phyloP scores from a whole-genome alignment of 208 protist species.

The Trypanosoma theileri region DNA sequence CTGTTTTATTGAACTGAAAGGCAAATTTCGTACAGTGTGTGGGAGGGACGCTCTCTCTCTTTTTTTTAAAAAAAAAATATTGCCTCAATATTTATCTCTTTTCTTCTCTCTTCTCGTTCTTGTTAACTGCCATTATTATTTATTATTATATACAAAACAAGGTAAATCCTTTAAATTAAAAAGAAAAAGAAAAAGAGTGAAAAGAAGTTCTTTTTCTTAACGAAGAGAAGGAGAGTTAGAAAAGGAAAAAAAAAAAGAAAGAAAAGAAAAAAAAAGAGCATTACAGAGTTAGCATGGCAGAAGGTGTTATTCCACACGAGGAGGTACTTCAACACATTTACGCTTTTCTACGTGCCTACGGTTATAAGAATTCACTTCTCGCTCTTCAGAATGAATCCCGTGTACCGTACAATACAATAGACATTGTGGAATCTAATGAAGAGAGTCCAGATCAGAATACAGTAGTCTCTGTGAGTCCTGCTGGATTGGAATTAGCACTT shows the following conservation, averaged over 20 bases:
- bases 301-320: slow-evolving; percentile 59
- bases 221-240: too few species aligned
- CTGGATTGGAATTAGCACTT: slow-evolving; percentile 45
- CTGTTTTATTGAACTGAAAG: too few species aligned
- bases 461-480: slow-evolving; percentile 26
- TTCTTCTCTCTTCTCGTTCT: slow-evolving; percentile 19
- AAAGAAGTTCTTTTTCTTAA: too few species aligned
- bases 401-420: slow-evolving; percentile 79
- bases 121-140: slow-evolving; percentile 1
- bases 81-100: not conserved
- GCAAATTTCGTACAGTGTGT: too few species aligned
- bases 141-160: too few species aligned
- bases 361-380: slow-evolving; percentile 60
- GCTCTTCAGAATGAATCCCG: slow-evolving; percentile 79
- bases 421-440: slow-evolving; percentile 25
- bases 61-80: not conserved
- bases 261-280: slow-evolving; percentile 1
- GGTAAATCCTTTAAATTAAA: too few species aligned
- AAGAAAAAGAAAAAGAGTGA: too few species aligned
- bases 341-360: slow-evolving; percentile 61
- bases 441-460: not conserved
- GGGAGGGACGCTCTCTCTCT: slow-evolving; percentile 3
- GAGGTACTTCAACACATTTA: slow-evolving; percentile 69
- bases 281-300: slow-evolving; percentile 25
- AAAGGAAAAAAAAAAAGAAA: not conserved